Evolutionary conservation across 1,284 basidiomycete genomes (phyloP), one percentile per base, ranked within the genome.

Genomic region (Cryptococcus hybrid): DNA sequence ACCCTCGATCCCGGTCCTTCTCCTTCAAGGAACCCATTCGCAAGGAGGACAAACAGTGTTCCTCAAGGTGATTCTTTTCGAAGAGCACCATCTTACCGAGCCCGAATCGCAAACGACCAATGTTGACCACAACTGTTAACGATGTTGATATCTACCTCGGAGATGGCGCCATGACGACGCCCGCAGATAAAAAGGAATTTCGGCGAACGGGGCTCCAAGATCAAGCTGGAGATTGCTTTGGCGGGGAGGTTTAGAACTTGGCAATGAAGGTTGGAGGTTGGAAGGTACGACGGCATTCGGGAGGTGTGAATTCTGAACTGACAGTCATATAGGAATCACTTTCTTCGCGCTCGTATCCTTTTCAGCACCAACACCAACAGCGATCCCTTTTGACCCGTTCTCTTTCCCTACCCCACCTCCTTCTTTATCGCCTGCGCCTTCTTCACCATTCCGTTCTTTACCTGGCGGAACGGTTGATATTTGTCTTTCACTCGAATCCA

Each of bases 171-270:
- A 24, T 24, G 24, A 24, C 24, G 24, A 24, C 24, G 24, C 24
- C 24, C 24, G 24, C 24, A 24, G 24, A 24, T 24, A 24, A 24
- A 24, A n/a, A 24, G 24, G 24, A 24, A 24, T 24, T 24, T 24
- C 24, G 40, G 40, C 40, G 40, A 42, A 24, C 40, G n/a, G 9
- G 15, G n/a, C n/a, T n/a, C n/a, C n/a, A n/a, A n/a, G n/a, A n/a
- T n/a, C n/a, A n/a, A n/a, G n/a, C n/a, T n/a, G n/a, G n/a, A n/a
- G n/a, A n/a, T n/a, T n/a, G n/a, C n/a, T n/a, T 24, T 24, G 75
- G 75, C 64, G 76, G 38, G 77, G 77, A 6, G 77, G 75, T 5
- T 59, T 78, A 6, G 74, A 77, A 57, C 67, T 78, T 18, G 77
- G 77, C 0, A 55, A 55, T 5, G 73, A 76, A 18, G 75, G 77